phyloP scores from a whole-genome alignment of 805 yeast genomes.

The Candida maris region DNA sequence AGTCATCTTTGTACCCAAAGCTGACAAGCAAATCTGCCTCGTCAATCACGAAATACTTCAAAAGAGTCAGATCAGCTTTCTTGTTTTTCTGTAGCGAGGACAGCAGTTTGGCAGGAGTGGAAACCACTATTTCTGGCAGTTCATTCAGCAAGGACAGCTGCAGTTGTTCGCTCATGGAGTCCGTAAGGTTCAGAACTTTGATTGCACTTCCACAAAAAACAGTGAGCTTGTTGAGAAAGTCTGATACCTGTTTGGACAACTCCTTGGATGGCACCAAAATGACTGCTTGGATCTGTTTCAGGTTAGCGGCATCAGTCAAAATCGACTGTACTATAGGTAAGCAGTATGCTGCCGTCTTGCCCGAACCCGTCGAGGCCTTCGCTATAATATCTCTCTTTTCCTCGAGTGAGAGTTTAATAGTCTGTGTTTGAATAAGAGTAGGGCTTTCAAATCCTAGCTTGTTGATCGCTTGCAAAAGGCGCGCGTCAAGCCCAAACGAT shows the following conservation, averaged over 20 bases:
- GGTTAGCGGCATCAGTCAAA: constrained; percentile 39
- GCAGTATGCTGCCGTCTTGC: constrained; percentile 88
- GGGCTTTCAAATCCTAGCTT: constrained; percentile 80
- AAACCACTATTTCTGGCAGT: constrained; percentile 74
- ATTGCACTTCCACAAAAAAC: constrained; percentile 68
- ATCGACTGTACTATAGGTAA: constrained; percentile 83
- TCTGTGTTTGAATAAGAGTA: constrained; percentile 83
- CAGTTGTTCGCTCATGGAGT: constrained; percentile 65
- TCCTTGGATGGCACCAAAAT: constrained; percentile 92
- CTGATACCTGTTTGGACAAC: constrained; percentile 77
- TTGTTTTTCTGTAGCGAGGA: constrained; percentile 45
- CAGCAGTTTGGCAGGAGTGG: constrained; percentile 82
- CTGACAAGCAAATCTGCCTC: constrained; percentile 91
- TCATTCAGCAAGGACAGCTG: constrained; percentile 65
- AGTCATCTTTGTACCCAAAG: constrained; percentile 88
- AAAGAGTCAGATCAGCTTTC: constrained; percentile 47
- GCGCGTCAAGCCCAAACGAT: constrained; percentile 73
- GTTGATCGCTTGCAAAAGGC: constrained; percentile 80
- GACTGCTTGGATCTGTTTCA: constrained; percentile 47
- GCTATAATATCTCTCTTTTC: constrained; percentile 92
- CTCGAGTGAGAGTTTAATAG: constrained; percentile 88
- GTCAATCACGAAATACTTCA: constrained; percentile 79
- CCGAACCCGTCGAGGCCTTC: constrained; percentile 92
- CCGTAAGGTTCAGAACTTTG: constrained; percentile 58
- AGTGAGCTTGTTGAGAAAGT: constrained; percentile 64